These are phyloP conservation scores for Saccharomycopsis amapae DNA, from an alignment of 805 yeast species.

Conservation along the genomic window DNA sequence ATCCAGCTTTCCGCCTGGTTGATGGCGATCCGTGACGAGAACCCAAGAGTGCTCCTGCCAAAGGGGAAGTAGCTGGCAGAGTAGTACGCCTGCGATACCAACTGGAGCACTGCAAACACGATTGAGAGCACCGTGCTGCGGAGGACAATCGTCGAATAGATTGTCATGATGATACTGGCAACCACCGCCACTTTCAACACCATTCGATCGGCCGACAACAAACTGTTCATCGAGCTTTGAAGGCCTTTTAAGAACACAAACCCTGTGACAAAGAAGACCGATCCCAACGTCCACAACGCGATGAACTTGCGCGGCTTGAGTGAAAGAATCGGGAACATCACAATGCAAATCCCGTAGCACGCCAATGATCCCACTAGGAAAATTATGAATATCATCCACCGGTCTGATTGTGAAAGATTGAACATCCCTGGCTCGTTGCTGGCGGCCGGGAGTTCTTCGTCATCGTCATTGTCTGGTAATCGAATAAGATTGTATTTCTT, in stretches of 20 bases:
- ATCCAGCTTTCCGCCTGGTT: constrained; percentile 36
- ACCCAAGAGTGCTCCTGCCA: constrained; percentile 71
- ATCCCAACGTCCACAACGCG: constrained; percentile 84
- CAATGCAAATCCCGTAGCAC: constrained; percentile 75
- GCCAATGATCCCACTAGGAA: constrained; percentile 71
- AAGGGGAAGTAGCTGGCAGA: constrained; percentile 91
- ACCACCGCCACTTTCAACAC: constrained; percentile 78
- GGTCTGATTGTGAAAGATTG: constrained; percentile 40
- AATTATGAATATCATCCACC: constrained; percentile 67
- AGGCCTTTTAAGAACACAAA: constrained; percentile 95
- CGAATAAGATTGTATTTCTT: constrained; percentile 5
- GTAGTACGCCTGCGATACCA: constrained; percentile 84
- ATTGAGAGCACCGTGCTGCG: constrained; percentile 73
- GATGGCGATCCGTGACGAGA: constrained; percentile 50
- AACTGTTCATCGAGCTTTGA: constrained; percentile 63
- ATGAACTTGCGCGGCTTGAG: constrained; percentile 90
- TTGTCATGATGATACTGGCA: constrained; percentile 68
- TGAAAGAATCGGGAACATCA: constrained; percentile 83
- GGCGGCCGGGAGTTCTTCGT: constrained; percentile 1
- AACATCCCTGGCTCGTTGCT: constrained; percentile 4
- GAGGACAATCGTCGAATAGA: constrained; percentile 63
- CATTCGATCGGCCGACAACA: constrained; percentile 66
- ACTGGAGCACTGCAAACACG: constrained; percentile 65
- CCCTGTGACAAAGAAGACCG: constrained; percentile 75
- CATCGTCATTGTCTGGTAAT: constrained; percentile 5